A percentile compares a stretch with the other conserved stretches of the same genome.
phyloP scores from a whole-genome alignment of 2,329 filamentous ascomycete species.

The Trichoderma brevicompactum region DNA sequence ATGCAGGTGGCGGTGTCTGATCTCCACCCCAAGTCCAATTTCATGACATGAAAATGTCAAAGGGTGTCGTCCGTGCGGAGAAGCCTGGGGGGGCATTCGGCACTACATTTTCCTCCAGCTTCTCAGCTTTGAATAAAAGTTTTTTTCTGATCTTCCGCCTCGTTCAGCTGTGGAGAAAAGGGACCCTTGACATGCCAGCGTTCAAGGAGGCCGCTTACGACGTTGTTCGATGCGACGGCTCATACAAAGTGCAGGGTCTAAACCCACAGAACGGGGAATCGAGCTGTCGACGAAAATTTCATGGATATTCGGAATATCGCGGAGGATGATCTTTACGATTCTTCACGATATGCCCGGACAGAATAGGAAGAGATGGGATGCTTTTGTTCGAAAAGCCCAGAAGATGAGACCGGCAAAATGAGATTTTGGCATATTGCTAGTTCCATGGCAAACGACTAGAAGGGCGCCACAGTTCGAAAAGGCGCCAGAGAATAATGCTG shows the following conservation, averaged over 20 bases:
- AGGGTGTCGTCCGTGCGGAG: neutral
- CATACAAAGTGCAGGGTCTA: neutral
- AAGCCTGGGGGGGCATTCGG: neutral
- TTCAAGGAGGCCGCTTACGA: neutral
- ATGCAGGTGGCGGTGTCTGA: neutral
- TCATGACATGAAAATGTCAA: neutral
- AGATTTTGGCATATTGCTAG: constrained; percentile 6
- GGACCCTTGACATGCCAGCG: neutral
- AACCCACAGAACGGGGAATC: neutral
- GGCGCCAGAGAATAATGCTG: neutral
- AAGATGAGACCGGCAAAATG: neutral
- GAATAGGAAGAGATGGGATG: neutral
- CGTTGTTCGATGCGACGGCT: neutral
- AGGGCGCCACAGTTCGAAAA: constrained; percentile 4
- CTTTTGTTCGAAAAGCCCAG: neutral
- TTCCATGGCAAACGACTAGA: constrained; percentile 11
- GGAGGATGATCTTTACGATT: neutral
- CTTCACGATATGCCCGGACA: neutral
- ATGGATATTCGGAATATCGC: neutral
- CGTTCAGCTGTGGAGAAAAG: neutral
- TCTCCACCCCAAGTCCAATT: neutral
- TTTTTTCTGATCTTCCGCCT: neutral
- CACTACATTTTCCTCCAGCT: neutral
- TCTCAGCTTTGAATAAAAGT: neutral
- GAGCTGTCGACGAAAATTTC: neutral